Evolutionary conservation across 345 rosid genomes (phyloP).

Genomic region (Syzygium aromaticum): DNA sequence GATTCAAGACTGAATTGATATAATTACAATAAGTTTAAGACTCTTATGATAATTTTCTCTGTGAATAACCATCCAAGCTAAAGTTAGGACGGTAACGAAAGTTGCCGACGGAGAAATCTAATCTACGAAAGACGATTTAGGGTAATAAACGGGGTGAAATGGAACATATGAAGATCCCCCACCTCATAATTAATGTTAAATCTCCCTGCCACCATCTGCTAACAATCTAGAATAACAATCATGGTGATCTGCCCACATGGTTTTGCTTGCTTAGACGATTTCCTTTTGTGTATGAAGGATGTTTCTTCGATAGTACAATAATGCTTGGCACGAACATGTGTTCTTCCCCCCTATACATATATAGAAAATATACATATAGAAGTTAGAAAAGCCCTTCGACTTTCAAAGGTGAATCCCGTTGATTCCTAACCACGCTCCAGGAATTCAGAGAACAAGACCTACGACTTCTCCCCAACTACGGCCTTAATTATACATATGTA

Average conservation of each 20-base stretch:
- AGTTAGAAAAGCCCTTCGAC: background rate
- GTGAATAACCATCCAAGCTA: background rate
- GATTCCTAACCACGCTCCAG: background rate
- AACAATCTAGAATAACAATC: background rate
- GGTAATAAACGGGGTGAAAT: background rate
- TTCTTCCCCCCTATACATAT: background rate
- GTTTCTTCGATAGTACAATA: background rate
- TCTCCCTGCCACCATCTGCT: background rate
- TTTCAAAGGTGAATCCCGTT: background rate
- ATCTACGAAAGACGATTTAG: background rate
- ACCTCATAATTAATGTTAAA: background rate
- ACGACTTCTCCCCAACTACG: background rate
- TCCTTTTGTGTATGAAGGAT: background rate
- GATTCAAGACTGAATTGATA: too few species aligned
- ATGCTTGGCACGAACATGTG: background rate
- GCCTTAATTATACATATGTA: background rate
- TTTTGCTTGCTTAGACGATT: background rate
- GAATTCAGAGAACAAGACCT: background rate
- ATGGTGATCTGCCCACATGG: background rate
- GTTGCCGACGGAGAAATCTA: rapidly evolving
- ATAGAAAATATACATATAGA: background rate
- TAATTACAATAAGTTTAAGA: too few species aligned
- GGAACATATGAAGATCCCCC: background rate
- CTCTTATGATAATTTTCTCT: background rate
- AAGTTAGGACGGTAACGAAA: background rate